Evolutionary conservation across 1,284 basidiomycete genomes (phyloP), one percentile per base, ranked within the genome.

Genomic region (Kwoniella shivajii): DNA sequence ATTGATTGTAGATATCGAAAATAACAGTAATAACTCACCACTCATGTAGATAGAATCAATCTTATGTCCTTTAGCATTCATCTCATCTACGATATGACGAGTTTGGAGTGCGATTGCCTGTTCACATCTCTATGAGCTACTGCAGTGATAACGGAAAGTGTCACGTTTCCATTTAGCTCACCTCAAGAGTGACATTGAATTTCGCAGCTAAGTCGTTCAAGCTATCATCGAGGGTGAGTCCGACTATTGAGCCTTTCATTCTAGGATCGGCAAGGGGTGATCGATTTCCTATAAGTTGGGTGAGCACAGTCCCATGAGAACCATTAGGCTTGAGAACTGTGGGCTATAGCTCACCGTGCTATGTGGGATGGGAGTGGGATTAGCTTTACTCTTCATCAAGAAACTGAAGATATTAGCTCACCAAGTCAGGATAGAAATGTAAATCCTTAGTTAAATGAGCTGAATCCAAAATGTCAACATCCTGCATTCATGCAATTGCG

Each of bases 251-350:
- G 18, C 96, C 95, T 37, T 88, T 84, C 93, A 98, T 97, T 53
- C 85, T 85, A 24, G 89, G 83, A 75, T 99, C 96, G 1, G 95
- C 95, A 45, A 99, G 86, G 0, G 95, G 96, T 0, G 94, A 97
- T 59, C 95, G 85, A 78, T 99, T 99, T 31, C 93, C 92, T 89
- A 71, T 39, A 31, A 41, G 18, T 4, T 14, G 31, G 16, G 11
- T 18, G n/a, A 13, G 27, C n/a, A n/a, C n/a, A n/a, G n/a, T n/a
- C n/a, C n/a, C n/a, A n/a, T n/a, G n/a, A n/a, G n/a, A n/a, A n/a
- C n/a, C n/a, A n/a, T n/a, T n/a, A n/a, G n/a, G n/a, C n/a, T n/a
- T n/a, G n/a, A n/a, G n/a, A n/a, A n/a, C n/a, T n/a, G n/a, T n/a
- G n/a, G n/a, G n/a, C n/a, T n/a, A 13, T 26, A 24, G 45, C 45